These are phyloP conservation scores for Setaria italica DNA, from an alignment of 202 grass and related monocot species.

Conservation along the genomic window DNA sequence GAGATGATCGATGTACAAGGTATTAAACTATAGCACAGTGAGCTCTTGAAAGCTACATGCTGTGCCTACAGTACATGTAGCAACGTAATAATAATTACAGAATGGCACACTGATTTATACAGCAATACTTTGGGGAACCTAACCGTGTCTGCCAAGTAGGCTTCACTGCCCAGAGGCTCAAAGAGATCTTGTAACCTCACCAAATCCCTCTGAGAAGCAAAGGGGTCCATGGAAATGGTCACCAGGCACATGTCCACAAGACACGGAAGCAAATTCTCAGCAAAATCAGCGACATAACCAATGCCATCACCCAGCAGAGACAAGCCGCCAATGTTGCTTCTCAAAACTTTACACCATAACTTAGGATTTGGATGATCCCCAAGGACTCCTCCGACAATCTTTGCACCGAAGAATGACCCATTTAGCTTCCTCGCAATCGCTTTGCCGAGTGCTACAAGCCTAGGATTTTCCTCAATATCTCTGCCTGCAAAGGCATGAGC, in stretches of 20 bases:
- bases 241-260: neutral
- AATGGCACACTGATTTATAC: neutral
- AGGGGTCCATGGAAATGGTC: neutral
- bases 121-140: neutral
- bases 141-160: no score
- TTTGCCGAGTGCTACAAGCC: neutral
- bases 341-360: constrained; percentile 41
- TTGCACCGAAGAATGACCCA: constrained; percentile 46
- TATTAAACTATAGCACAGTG: no score
- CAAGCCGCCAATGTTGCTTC: neutral
- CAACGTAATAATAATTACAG: neutral
- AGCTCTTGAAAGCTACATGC: no score
- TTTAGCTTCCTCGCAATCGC: constrained; percentile 51
- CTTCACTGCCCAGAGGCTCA: neutral
- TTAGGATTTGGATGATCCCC: constrained; percentile 3
- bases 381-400: constrained; percentile 43
- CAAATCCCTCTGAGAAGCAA: neutral
- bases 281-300: neutral
- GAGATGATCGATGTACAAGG: no score
- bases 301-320: constrained; percentile 10
- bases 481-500: constrained; percentile 33
- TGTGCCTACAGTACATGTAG: neutral
- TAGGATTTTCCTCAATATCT: constrained; percentile 29
- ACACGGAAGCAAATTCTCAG: neutral
- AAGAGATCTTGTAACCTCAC: neutral